Evolutionary conservation across 1,284 basidiomycete species (phyloP).

Genomic region (Athelia sp.): DNA sequence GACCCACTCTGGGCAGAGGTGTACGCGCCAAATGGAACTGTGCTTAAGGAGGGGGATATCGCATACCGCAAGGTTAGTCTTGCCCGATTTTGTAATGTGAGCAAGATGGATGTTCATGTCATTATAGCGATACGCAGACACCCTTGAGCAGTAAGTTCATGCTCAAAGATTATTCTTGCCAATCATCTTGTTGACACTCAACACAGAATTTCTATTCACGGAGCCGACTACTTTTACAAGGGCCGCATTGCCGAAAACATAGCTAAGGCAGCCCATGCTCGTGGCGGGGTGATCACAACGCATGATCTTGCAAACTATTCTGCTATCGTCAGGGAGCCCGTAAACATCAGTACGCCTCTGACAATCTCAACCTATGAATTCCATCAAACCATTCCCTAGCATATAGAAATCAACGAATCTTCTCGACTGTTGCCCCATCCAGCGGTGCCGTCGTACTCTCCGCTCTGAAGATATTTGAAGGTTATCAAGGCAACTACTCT

Average conservation of each 20-base stretch:
- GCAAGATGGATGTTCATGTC: no score
- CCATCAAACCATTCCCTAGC: no score
- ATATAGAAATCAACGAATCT: slow-evolving; percentile 25
- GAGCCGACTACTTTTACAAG: slow-evolving; percentile 35
- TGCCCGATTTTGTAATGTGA: slow-evolving; percentile 3
- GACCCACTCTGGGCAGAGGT: slow-evolving; percentile 40
- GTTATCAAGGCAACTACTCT: slow-evolving; percentile 12
- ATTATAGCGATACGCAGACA: slow-evolving; percentile 17
- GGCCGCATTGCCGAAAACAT: slow-evolving; percentile 22
- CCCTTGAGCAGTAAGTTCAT: slow-evolving; percentile 14
- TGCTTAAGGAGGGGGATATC: slow-evolving; percentile 21
- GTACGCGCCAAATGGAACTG: slow-evolving; percentile 40
- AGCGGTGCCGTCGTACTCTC: slow-evolving; percentile 34
- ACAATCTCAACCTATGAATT: slow-evolving; percentile 17
- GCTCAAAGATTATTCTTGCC: no score
- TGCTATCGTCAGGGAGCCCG: slow-evolving; percentile 38
- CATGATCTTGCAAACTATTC: slow-evolving; percentile 39
- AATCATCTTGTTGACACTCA: no score
- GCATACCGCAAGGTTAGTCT: slow-evolving; percentile 34
- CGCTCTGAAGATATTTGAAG: slow-evolving; percentile 25
- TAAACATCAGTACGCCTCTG: slow-evolving; percentile 41
- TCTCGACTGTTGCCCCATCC: slow-evolving; percentile 49
- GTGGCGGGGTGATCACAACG: slow-evolving; percentile 41
- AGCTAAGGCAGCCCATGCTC: slow-evolving; percentile 27
- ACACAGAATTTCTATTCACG: slow-evolving; percentile 24